phyloP scores from a whole-genome alignment of 495 filamentous ascomycete species.

The Xylaria longipes region DNA sequence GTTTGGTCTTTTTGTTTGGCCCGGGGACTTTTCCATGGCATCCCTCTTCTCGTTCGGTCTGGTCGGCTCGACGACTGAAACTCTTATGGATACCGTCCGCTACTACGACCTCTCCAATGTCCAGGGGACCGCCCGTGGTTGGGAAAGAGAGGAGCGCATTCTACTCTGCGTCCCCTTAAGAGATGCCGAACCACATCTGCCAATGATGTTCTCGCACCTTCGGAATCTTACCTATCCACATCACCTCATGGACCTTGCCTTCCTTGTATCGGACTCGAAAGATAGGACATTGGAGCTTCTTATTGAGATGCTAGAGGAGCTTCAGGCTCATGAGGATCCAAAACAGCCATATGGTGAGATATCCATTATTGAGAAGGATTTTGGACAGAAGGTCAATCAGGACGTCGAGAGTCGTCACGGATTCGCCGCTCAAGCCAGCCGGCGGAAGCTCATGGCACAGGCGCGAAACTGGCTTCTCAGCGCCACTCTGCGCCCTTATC shows the following conservation, averaged over 20 bases:
- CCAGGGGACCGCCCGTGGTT: slow-evolving; percentile 86
- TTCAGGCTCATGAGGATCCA: slow-evolving; percentile 81
- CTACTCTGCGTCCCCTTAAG: slow-evolving; percentile 93
- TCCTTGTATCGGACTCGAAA: slow-evolving; percentile 96
- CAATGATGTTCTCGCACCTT: slow-evolving; percentile 98
- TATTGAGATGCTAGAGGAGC: slow-evolving; percentile 70
- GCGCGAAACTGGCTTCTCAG: slow-evolving; percentile 97
- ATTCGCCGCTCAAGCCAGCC: slow-evolving; percentile 92
- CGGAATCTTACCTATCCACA: slow-evolving; percentile 98
- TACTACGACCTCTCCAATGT: slow-evolving; percentile 95
- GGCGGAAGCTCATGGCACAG: slow-evolving; percentile 97
- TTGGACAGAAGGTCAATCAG: slow-evolving; percentile 97
- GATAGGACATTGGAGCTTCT: slow-evolving; percentile 85
- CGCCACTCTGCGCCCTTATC: slow-evolving; percentile 89
- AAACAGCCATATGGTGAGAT: slow-evolving; percentile 92
- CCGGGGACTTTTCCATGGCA: slow-evolving; percentile 68
- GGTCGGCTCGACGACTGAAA: slow-evolving; percentile 69
- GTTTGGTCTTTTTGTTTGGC: slow-evolving; percentile 67
- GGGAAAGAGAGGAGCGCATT: slow-evolving; percentile 94
- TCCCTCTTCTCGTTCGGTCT: slow-evolving; percentile 77
- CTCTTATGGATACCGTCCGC: slow-evolving; percentile 88
- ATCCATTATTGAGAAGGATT: slow-evolving; percentile 98
- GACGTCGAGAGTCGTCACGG: slow-evolving; percentile 98
- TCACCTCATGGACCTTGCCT: slow-evolving; percentile 93
- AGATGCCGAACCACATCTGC: slow-evolving; percentile 90